Conservation (phyloP, 371 early-diverging fungal genomes). For the Chytridium lagenaria region DNA sequence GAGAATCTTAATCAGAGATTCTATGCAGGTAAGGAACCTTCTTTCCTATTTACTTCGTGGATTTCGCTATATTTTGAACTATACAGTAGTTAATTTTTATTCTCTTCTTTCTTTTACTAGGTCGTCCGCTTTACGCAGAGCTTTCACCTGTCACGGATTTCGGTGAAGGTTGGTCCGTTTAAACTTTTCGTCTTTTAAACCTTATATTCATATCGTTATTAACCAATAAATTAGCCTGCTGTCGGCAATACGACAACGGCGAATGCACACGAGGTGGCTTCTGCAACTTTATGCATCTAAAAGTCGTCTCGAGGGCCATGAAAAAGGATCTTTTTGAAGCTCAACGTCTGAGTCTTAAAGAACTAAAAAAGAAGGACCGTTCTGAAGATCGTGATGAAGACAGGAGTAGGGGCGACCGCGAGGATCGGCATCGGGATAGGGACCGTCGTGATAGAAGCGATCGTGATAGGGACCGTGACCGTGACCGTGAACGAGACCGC, state of each 20-base stretch:
- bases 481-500: slow-evolving; percentile 22
- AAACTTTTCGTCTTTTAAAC: neutral
- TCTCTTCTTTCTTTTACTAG: slow-evolving; percentile 38
- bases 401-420: slow-evolving; percentile 11
- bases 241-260: slow-evolving; percentile 93
- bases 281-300: slow-evolving; percentile 99
- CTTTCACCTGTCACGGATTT: slow-evolving; percentile 97
- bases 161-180: slow-evolving; percentile 68
- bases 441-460: neutral
- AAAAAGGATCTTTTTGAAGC: slow-evolving; percentile 81
- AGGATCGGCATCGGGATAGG: slow-evolving; percentile 18
- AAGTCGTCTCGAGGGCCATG: slow-evolving; percentile 76
- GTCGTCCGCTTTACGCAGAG: slow-evolving; percentile 93
- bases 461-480: slow-evolving; percentile 22
- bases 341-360: slow-evolving; percentile 64
- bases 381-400: slow-evolving; percentile 10
- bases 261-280: slow-evolving; percentile 96
- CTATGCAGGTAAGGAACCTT: slow-evolving; percentile 75
- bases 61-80: neutral
- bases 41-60: neutral
- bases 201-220: neutral
- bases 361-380: slow-evolving; percentile 31
- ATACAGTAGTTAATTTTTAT: neutral
- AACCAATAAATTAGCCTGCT: slow-evolving; percentile 71
- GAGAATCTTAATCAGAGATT: slow-evolving; percentile 91